These are phyloP conservation scores for Globisporangium irregulare DNA, from an alignment of 352 stramenopile genomes.

Conservation along the genomic window DNA sequence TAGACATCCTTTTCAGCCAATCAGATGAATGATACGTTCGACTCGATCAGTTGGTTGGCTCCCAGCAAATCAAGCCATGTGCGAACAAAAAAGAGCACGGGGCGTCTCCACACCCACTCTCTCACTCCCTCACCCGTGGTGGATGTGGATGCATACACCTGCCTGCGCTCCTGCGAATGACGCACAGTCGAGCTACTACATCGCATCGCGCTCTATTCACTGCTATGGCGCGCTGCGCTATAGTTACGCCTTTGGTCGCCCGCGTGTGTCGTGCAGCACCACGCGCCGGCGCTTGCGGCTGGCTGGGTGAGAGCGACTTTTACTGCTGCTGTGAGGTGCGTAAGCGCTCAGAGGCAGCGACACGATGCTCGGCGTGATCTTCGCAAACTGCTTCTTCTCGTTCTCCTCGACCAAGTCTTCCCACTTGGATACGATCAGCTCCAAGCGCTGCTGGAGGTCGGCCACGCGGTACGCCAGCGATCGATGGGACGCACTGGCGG, in stretches of 20 bases:
- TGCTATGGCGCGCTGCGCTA: neutral
- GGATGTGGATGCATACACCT: neutral
- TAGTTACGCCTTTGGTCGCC: neutral
- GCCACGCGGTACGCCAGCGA: slow-evolving; percentile 25
- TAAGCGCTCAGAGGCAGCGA: slow-evolving; percentile 34
- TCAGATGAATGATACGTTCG: slow-evolving; percentile 1
- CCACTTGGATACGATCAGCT: slow-evolving; percentile 29
- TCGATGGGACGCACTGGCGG: slow-evolving; percentile 1
- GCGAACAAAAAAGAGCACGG: neutral
- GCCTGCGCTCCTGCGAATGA: neutral
- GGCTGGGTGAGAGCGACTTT: neutral
- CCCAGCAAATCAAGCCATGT: slow-evolving; percentile 9
- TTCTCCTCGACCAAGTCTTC: slow-evolving; percentile 31
- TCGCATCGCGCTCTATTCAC: neutral
- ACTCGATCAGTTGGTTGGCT: slow-evolving; percentile 5
- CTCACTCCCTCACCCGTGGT: too few relatives aligned
- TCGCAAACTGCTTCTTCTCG: slow-evolving; percentile 10
- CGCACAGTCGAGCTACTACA: neutral
- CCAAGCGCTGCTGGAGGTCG: slow-evolving; percentile 33
- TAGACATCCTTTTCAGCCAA: slow-evolving; percentile 1
- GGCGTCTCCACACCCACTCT: neutral
- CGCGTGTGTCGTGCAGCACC: slow-evolving; percentile 7
- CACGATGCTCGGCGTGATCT: slow-evolving; percentile 20
- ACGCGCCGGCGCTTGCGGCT: slow-evolving; percentile 5
- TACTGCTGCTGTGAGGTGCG: slow-evolving; percentile 1